Base-by-base conservation (phyloP, 768 basidiomycete genomes). In the Xerocomus brunneocitrinus region DNA sequence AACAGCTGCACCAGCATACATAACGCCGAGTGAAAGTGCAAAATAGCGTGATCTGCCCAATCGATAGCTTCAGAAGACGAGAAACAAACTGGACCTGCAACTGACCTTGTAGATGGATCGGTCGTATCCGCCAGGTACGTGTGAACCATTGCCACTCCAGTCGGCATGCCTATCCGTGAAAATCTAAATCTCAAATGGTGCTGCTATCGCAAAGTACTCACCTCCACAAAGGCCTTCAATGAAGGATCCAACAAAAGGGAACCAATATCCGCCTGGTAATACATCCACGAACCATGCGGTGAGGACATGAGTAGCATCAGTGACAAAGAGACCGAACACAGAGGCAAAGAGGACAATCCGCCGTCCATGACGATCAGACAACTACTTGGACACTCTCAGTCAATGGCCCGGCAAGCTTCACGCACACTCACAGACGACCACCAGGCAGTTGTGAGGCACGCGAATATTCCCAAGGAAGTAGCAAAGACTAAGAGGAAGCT, bases 221-320 rank as follows among this genome's bases (percentile, higher is more conserved):
- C 92, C 87, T 50, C 92, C 93, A 13, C 89, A 68, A 16, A 76
- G 55, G 10, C 92, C 91, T 56, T 90, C 87, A 1, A 89, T 55
- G 6, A 82, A 53, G 9, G 85, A 80, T 1, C 85, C 84, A 19
- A 87, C 53, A 12, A 91, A 55, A 25, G 91, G 72, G 63, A 90
- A 85, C 79, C 88, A 87, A 67, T 93, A 94, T 6, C 89, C 87
- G 1, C 88, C 89, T 2, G 91, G 92, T 4, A 91, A 71, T 6
- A 69, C 60, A 49, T 80, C 72, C 35, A 81, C 79, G 62, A 77
- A 85, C 28, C 71, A 72, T 19, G 81, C 74, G 5, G 89, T 86
- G 39, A 86, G 60, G 47, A 95, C 76, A 58, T 92, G 83, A 56
- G 73, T 83, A 36, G 82, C 62, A 55, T 93, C 87, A 55, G 74